Conservation (phyloP, 306 rosid species). For the Cajanus cajan region DNA sequence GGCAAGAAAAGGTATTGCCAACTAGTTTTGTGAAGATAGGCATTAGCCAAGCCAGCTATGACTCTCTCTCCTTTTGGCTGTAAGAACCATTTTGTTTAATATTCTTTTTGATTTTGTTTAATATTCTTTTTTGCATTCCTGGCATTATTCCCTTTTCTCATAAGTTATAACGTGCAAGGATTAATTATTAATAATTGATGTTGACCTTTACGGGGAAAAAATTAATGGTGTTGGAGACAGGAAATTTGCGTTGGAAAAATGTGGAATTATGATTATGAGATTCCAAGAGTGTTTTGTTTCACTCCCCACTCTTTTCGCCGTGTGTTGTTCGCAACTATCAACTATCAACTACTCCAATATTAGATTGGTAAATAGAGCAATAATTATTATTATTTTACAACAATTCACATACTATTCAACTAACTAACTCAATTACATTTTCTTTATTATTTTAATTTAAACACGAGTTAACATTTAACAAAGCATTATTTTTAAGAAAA, state of each 20-base stretch:
- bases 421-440: no score
- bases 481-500: no score
- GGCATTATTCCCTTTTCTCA: constrained; percentile 5
- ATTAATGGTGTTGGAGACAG: constrained; percentile 1
- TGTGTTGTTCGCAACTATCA: not conserved
- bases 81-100: not conserved
- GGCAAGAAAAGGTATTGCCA: not conserved
- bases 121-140: not conserved
- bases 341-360: no score
- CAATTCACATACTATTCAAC: no score
- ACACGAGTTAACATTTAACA: no score
- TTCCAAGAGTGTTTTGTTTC: not conserved
- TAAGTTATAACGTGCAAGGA: not conserved
- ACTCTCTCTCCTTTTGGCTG: not conserved
- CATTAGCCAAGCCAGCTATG: constrained; percentile 15
- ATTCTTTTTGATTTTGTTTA: not conserved
- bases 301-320: not conserved
- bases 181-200: not conserved
- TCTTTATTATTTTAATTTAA: no score
- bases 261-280: constrained; percentile 11
- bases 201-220: not conserved
- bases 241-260: constrained; percentile 21
- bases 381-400: no score
- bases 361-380: no score
- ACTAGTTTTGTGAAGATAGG: not conserved